Base-by-base conservation (phyloP, 768 basidiomycete species). In the Cyclocybe aegerita region DNA sequence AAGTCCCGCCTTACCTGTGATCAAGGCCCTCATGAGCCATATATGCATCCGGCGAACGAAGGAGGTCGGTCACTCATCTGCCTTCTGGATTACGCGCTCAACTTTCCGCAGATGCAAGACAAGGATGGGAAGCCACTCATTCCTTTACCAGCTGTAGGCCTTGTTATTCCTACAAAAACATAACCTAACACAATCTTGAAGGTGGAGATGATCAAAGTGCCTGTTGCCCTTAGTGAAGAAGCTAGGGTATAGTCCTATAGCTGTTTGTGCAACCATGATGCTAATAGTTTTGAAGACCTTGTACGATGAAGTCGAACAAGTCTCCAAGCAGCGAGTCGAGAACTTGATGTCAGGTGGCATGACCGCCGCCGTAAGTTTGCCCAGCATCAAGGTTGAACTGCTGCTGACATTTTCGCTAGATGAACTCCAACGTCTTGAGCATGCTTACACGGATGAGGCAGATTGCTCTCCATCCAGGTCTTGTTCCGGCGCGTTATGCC, bases 371-470 rank as follows among this genome's bases (percentile, higher is more conserved):
- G 82, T 82, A 53, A 40, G 66, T 63, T 14, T 40, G 23, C 36
- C 10, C 17, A 45, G 30, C 14, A 11, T 12, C 9, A 9, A n/a
- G 4, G 15, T 37, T 30, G 4, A 7, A 17, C 4, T 10, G 17
- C 16, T 40, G 15, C 42, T 49, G 8, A 52, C 51, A 53, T 52
- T 39, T 39, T 39, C 45, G 17, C 23, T 53, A 90, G 87, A 75
- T 82, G 0, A 81, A 84, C 50, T 81, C 81, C 1, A 85, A 86
- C 58, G 82, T 90, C 10, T 66, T 92, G 34, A 85, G 86, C 53
- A 83, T 93, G 78, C 78, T 93, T n/a, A 93, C 90, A 7, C 86
- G 93, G 12, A 73, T 95, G 65, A 82, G 92, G 30, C 93, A 95
- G 66, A 70, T 93, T 14, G 86, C 79, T 12, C 78, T 93, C 17